A percentile compares a stretch with the other conserved stretches of the same genome.
These are phyloP conservation scores for Hypericum androsaemum DNA, from an alignment of 345 rosid species.

Conservation along the genomic window DNA sequence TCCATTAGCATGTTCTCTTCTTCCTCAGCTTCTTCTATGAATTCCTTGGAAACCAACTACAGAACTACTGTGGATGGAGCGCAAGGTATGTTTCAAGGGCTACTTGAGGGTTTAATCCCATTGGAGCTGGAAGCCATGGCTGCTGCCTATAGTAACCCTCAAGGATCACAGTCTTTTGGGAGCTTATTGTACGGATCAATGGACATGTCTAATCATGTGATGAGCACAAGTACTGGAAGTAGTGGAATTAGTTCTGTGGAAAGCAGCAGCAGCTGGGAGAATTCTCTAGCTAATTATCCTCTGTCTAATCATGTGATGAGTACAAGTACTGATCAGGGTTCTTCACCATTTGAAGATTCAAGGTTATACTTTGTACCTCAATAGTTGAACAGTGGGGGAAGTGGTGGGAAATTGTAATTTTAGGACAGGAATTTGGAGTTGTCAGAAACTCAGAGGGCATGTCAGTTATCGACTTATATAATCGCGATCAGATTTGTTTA, in stretches of 20 bases:
- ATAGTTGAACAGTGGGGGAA: constrained; percentile 17
- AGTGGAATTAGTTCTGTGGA: constrained; percentile 30
- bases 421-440: constrained; percentile 10
- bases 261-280: constrained; percentile 50
- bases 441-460: constrained; percentile 3
- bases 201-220: constrained; percentile 13
- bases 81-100: constrained; percentile 26
- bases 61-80: constrained; percentile 13
- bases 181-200: constrained; percentile 19
- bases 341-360: constrained; percentile 24
- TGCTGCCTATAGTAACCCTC: constrained; percentile 11
- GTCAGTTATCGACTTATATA: too few relatives aligned
- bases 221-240: constrained; percentile 25
- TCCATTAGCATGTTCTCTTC: constrained; percentile 23
- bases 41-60: constrained; percentile 19
- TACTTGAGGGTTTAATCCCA: constrained; percentile 12
- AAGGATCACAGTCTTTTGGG: constrained; percentile 13
- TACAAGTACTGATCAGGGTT: constrained; percentile 10
- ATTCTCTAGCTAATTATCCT: constrained; percentile 35
- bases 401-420: constrained; percentile 21
- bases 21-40: constrained; percentile 12
- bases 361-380: constrained; percentile 30
- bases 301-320: too few relatives aligned
- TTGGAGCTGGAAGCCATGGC: constrained; percentile 14
- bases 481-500: too few relatives aligned